phyloP scores from a whole-genome alignment of 768 basidiomycete species.

The Filobasidium floriforme region DNA sequence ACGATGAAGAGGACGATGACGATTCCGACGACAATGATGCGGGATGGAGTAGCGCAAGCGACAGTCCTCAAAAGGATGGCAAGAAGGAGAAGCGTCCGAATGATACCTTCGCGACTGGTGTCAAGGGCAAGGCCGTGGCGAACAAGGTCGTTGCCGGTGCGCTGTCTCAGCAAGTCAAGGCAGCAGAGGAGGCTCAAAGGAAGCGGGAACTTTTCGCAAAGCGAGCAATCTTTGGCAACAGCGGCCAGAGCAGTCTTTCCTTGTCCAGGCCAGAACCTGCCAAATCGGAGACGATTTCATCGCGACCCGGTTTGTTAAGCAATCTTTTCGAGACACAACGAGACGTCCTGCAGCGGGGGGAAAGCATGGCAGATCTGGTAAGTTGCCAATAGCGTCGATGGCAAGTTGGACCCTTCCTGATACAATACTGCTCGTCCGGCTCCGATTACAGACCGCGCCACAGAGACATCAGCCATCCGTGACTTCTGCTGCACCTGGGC shows the following conservation, averaged over 20 bases:
- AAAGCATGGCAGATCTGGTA: constrained; percentile 44
- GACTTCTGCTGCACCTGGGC: not conserved
- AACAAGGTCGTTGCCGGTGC: constrained; percentile 8
- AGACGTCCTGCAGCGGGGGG: constrained; percentile 26
- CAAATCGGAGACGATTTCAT: not conserved
- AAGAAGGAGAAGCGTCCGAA: not conserved
- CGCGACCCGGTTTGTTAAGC: constrained; percentile 30
- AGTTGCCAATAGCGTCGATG: constrained; percentile 12
- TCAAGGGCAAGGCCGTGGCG: constrained; percentile 12
- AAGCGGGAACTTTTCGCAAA: constrained; percentile 45
- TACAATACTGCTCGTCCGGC: not conserved
- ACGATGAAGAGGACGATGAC: constrained; percentile 15
- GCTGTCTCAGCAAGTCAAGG: constrained; percentile 20
- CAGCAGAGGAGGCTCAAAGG: constrained; percentile 38
- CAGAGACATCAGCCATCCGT: constrained; percentile 2
- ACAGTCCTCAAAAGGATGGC: constrained; percentile 12
- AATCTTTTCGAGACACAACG: constrained; percentile 33
- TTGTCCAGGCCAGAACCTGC: not conserved
- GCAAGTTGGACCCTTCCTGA: not conserved
- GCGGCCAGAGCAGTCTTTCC: constrained; percentile 11
- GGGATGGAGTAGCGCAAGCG: constrained; percentile 25
- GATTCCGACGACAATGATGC: constrained; percentile 21
- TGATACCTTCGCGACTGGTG: not conserved
- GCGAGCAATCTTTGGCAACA: constrained; percentile 36
- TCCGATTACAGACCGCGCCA: constrained; percentile 7